A percentile compares a stretch with the other conserved stretches of the same genome.
These are phyloP conservation scores for Fagus sylvatica DNA, from an alignment of 306 rosid genomes.

Conservation along the genomic window DNA sequence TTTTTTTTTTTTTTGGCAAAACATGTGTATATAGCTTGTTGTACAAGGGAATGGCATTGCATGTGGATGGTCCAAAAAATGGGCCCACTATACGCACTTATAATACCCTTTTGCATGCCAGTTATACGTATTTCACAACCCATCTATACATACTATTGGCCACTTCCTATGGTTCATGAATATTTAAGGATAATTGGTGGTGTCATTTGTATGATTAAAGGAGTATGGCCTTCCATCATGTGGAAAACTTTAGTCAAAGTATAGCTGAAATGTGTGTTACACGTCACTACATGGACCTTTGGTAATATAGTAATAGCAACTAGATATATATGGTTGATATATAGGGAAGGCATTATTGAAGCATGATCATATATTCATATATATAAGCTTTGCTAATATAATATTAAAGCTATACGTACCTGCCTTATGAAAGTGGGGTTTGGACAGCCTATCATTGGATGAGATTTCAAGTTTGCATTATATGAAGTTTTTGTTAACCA, in stretches of 20 bases:
- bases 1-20: no score
- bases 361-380: not conserved
- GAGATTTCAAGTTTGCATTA: not conserved
- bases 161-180: not conserved
- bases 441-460: not conserved
- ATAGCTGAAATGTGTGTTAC: not conserved
- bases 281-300: not conserved
- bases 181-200: not conserved
- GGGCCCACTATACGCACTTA: constrained; percentile 8
- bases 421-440: not conserved
- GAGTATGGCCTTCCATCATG: not conserved
- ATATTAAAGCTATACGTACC: no score
- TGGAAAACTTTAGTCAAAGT: not conserved
- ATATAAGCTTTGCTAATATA: not conserved
- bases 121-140: not conserved
- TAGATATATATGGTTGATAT: not conserved
- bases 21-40: not conserved
- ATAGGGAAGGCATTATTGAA: not conserved
- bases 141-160: not conserved
- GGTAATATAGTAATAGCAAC: not conserved
- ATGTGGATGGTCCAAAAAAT: constrained; percentile 32
- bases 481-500: not conserved
- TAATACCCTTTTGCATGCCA: not conserved
- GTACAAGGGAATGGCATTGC: constrained; percentile 28
- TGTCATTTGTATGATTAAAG: not conserved